Conservation (phyloP, 768 basidiomycete species). For the Psilocybe sp. region DNA sequence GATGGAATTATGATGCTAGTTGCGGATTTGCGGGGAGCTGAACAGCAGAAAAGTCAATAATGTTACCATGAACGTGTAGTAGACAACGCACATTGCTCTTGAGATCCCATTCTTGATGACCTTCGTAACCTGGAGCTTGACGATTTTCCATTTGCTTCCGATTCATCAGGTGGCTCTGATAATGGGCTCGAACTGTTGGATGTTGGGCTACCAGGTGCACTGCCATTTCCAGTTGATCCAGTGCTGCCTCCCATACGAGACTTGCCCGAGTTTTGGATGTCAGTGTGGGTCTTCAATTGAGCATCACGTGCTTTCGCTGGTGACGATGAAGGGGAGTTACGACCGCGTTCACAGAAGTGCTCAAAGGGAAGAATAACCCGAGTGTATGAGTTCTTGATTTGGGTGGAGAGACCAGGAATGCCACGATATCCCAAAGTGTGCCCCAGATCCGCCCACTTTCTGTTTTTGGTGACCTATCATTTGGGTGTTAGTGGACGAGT, state of each 20-base stretch:
- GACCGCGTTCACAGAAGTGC: slow-evolving; percentile 76
- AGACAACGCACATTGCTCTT: slow-evolving; percentile 39
- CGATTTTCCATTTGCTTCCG: slow-evolving; percentile 49
- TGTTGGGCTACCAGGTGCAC: slow-evolving; percentile 70
- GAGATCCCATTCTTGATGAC: slow-evolving; percentile 48
- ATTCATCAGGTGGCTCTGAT: slow-evolving; percentile 80
- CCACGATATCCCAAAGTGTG: slow-evolving; percentile 80
- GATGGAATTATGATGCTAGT: slow-evolving; percentile 24
- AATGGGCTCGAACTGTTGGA: slow-evolving; percentile 76
- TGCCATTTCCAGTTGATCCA: slow-evolving; percentile 41
- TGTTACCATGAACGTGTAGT: slow-evolving; percentile 10
- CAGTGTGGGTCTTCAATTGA: slow-evolving; percentile 50
- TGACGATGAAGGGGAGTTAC: slow-evolving; percentile 55
- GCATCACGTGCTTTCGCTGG: slow-evolving; percentile 42
- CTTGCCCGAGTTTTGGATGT: slow-evolving; percentile 35
- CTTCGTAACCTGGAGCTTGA: slow-evolving; percentile 44
- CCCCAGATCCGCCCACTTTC: slow-evolving; percentile 88
- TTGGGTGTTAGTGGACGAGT: slow-evolving; percentile 3
- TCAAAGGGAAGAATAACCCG: slow-evolving; percentile 97
- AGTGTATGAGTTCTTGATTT: slow-evolving; percentile 87
- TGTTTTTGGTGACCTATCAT: slow-evolving; percentile 72
- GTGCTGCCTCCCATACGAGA: slow-evolving; percentile 37
- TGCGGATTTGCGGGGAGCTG: slow-evolving; percentile 34
- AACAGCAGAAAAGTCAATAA: slow-evolving; percentile 8
- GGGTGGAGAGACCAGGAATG: slow-evolving; percentile 77